Base-by-base conservation (phyloP, 371 early-diverging fungal species). In the Umbelopsis sp. region DNA sequence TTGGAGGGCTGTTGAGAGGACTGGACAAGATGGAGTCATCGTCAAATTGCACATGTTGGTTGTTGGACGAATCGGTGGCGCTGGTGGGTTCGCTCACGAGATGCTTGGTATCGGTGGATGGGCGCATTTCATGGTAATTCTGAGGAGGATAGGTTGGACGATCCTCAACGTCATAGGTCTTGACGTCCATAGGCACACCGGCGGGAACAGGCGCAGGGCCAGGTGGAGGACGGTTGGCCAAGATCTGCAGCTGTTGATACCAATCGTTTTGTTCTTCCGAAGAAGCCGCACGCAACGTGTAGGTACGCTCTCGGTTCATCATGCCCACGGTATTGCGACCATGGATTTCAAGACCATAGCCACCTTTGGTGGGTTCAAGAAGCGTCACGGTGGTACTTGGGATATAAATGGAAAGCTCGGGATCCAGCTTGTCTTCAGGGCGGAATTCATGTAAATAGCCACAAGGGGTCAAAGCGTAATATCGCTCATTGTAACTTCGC, bases 381-480 rank as follows among this genome's bases (percentile, higher is more conserved):
- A 62, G 18, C 10, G 69, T 65, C 10, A 80, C 62, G 8, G 67
- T 66, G 9, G 73, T 70, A 3, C 72, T 67, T 20, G 83, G 83
- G 11, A 83, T 37, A 67, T 79, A 83, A 20, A 80, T 69, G 6
- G 76, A 70, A 14, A 65, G 67, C 5, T 72, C 74, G 9, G 83
- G 81, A 44, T 80, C 75, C 51, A 77, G 77, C 20, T 76, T 73
- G 9, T 75, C 70, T 6, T 76, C 72, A 7, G 76, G 72, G 62
- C 77, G 80, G 67, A 77, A 84, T 7, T 81, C 80, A 74, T 84
- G 84, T 48, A 84, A 66, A 52, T 74, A 84, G 1, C 84, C 84
- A 69, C 75, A 81, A 53, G 82, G 79, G 6, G 82, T 81, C 6
- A 84, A 63, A 32, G 81, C 72, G 66, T 80, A 81, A 24, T 79